Percentiles rank a stretch among this genome's conserved stretches.
phyloP scores from a whole-genome alignment of 495 filamentous ascomycete species.

The Evansstolkia leycettana region DNA sequence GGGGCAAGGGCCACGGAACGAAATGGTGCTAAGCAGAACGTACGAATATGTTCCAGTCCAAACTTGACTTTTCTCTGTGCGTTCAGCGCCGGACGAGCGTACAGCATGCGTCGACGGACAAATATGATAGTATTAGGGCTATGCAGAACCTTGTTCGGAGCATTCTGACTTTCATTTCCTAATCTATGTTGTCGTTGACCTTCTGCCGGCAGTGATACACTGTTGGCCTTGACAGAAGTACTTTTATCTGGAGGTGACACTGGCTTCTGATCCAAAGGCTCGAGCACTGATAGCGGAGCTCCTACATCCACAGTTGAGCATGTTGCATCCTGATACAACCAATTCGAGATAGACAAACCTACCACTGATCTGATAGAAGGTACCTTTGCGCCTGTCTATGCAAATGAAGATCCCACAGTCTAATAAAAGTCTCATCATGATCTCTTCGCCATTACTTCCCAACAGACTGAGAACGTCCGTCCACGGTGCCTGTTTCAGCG shows the following conservation, averaged over 20 bases:
- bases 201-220: not conserved
- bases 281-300: slow-evolving; percentile 32
- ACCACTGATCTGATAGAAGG: slow-evolving; percentile 74
- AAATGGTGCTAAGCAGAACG: slow-evolving; percentile 19
- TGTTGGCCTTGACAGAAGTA: too few species aligned
- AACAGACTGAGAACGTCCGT: slow-evolving; percentile 55
- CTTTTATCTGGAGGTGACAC: too few species aligned
- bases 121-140: slow-evolving; percentile 57
- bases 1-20: not conserved
- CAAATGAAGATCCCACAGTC: slow-evolving; percentile 65
- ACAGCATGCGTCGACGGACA: slow-evolving; percentile 75
- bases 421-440: slow-evolving; percentile 70
- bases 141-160: slow-evolving; percentile 28
- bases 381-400: slow-evolving; percentile 45
- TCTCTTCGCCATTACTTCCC: slow-evolving; percentile 62
- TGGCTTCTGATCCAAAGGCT: slow-evolving; percentile 11
- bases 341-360: slow-evolving; percentile 9
- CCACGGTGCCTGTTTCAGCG: slow-evolving; percentile 64
- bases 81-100: slow-evolving; percentile 60
- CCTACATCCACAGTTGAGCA: slow-evolving; percentile 20
- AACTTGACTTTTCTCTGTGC: slow-evolving; percentile 52
- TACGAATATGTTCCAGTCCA: slow-evolving; percentile 74
- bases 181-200: not conserved
- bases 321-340: not conserved
- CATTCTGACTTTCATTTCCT: slow-evolving; percentile 2